Percentiles rank a stretch among this genome's conserved stretches.
These are phyloP conservation scores for Hypomyces perniciosus DNA, from an alignment of 2,329 filamentous ascomycete genomes.

Conservation along the genomic window DNA sequence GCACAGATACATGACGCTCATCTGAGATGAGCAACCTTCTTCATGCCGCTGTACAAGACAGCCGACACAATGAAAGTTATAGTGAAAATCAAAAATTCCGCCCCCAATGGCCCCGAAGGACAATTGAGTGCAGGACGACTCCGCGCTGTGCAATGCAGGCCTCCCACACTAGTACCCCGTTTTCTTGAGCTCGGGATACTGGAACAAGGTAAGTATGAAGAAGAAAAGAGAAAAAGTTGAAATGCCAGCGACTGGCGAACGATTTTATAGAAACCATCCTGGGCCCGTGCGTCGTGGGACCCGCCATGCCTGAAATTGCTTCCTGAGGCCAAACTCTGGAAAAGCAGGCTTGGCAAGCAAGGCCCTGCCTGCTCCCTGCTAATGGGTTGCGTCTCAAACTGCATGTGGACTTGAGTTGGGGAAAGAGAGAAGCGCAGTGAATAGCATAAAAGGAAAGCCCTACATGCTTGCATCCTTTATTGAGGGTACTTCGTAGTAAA, in stretches of 20 bases:
- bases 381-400: background rate
- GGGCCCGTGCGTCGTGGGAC: constrained; percentile 19
- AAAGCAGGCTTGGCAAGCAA: background rate
- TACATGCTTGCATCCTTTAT: too few relatives aligned
- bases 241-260: constrained; percentile 8
- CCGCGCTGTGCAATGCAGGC: constrained; percentile 51
- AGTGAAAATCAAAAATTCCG: constrained; percentile 42
- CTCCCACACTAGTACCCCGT: constrained; percentile 34
- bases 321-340: constrained; percentile 12
- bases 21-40: constrained; percentile 28
- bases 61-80: constrained; percentile 39
- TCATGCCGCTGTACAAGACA: constrained; percentile 35
- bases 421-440: background rate
- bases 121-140: constrained; percentile 42
- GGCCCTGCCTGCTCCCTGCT: background rate
- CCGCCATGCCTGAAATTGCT: background rate
- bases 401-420: background rate
- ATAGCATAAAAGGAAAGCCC: too few relatives aligned
- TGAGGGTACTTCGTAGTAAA: too few relatives aligned
- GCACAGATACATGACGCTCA: too few relatives aligned
- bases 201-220: constrained; percentile 49
- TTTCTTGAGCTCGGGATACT: constrained; percentile 39
- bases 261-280: constrained; percentile 17
- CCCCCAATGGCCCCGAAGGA: constrained; percentile 47
- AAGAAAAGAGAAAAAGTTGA: constrained; percentile 26